These are phyloP conservation scores for Nymphaea colorata DNA, from an alignment of 164 flowering plant species.

Conservation along the genomic window DNA sequence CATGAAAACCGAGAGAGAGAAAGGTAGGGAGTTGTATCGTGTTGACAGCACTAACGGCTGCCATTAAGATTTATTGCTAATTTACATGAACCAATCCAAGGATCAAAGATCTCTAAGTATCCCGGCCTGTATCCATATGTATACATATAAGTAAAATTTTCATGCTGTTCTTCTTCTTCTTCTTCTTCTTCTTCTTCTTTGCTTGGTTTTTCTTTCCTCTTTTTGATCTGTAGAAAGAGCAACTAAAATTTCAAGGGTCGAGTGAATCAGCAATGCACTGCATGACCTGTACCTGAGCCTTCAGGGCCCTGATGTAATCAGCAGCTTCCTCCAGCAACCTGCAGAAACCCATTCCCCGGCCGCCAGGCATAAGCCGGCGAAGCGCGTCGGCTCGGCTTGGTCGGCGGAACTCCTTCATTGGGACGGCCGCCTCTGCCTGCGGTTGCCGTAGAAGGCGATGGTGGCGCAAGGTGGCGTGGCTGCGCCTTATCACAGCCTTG, in stretches of 20 bases:
- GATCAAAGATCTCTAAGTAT: neutral
- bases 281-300: conserved; percentile 51
- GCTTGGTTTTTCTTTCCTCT: neutral
- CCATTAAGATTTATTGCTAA: too few species aligned
- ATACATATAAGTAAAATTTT: neutral
- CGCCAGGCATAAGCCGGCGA: conserved; percentile 44
- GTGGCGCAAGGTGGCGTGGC: conserved; percentile 1
- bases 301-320: conserved; percentile 41
- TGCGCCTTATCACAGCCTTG: conserved; percentile 27
- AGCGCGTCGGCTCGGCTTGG: conserved; percentile 16
- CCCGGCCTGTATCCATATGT: neutral
- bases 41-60: too few species aligned
- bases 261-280: conserved; percentile 22
- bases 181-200: neutral
- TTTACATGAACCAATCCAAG: neutral
- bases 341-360: conserved; percentile 35
- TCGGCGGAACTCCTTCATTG: neutral
- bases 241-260: conserved; percentile 4
- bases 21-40: neutral
- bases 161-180: neutral
- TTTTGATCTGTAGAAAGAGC: neutral
- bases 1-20: neutral
- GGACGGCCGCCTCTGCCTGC: conserved; percentile 5
- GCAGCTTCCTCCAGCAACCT: conserved; percentile 47
- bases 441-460: neutral